These are phyloP conservation scores for Pythium aphanidermatum DNA, from an alignment of 352 stramenopile genomes.

Conservation along the genomic window DNA sequence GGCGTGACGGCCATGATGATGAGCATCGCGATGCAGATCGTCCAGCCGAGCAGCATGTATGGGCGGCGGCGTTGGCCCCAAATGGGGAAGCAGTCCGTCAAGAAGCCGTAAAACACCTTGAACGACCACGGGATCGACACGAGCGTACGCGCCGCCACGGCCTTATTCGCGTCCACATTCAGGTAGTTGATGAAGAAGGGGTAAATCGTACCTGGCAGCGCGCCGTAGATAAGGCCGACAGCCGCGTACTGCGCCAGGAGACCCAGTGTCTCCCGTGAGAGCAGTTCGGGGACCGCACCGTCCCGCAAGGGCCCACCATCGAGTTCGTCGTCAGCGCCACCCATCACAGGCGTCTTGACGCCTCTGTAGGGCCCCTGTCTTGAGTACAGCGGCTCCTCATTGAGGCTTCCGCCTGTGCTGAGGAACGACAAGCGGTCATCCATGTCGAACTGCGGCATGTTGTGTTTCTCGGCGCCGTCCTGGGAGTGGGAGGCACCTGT, in stretches of 20 bases:
- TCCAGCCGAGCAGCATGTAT: slow-evolving; percentile 30
- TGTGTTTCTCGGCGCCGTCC: too few species aligned
- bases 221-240: slow-evolving; percentile 23
- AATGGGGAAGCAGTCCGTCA: slow-evolving; percentile 27
- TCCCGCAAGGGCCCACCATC: slow-evolving; percentile 22
- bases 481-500: too few species aligned
- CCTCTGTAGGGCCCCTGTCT: neutral
- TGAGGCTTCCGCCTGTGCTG: slow-evolving; percentile 11
- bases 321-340: neutral
- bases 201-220: slow-evolving; percentile 21
- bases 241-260: slow-evolving; percentile 28
- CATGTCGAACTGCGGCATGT: slow-evolving; percentile 1
- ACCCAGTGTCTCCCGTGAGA: slow-evolving; percentile 18
- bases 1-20: slow-evolving; percentile 16
- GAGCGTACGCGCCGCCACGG: slow-evolving; percentile 19
- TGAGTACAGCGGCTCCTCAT: neutral
- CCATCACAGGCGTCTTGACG: slow-evolving; percentile 11
- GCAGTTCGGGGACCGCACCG: slow-evolving; percentile 17
- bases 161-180: slow-evolving; percentile 19
- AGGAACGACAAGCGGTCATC: slow-evolving; percentile 7
- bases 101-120: slow-evolving; percentile 31
- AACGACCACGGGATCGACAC: slow-evolving; percentile 31
- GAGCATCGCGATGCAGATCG: slow-evolving; percentile 14
- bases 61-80: slow-evolving; percentile 19
- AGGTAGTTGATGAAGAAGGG: slow-evolving; percentile 28